phyloP scores from a whole-genome alignment of 2,329 filamentous ascomycete species.

The Gaeumannomyces tritici region DNA sequence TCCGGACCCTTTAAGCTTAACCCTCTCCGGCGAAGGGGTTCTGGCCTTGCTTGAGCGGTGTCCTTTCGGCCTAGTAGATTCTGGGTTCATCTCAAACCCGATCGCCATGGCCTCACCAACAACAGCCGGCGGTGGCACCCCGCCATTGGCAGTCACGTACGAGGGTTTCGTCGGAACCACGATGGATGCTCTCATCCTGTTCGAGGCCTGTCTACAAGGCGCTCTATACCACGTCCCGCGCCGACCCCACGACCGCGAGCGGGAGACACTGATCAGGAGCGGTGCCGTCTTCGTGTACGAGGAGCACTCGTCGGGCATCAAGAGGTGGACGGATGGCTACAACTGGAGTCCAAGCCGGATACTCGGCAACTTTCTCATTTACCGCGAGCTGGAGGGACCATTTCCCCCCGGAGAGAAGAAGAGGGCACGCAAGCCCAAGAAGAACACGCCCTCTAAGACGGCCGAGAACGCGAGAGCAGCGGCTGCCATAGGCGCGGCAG shows the following conservation, averaged over 20 bases:
- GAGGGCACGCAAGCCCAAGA: conserved; percentile 57
- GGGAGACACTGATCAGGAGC: conserved; percentile 66
- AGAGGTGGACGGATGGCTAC: conserved; percentile 87
- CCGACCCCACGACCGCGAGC: conserved; percentile 77
- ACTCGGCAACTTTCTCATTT: conserved; percentile 75
- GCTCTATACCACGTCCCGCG: conserved; percentile 66
- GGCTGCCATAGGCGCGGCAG: neutral
- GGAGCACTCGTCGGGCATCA: conserved; percentile 82
- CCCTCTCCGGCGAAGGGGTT: neutral
- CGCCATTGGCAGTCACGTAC: neutral
- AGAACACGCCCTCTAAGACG: neutral
- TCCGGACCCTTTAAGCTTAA: neutral
- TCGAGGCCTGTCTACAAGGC: conserved; percentile 69
- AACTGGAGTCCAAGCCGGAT: conserved; percentile 87
- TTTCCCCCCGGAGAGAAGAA: conserved; percentile 82
- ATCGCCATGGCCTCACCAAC: neutral
- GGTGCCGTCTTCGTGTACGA: conserved; percentile 89
- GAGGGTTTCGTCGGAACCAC: conserved; percentile 56
- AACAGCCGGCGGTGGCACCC: neutral
- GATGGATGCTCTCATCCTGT: conserved; percentile 67
- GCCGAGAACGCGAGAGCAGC: neutral
- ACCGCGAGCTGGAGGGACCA: conserved; percentile 69
- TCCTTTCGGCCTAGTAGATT: neutral
- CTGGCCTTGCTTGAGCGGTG: neutral
- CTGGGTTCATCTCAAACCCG: neutral